Conservation (phyloP, 1,284 basidiomycete genomes). For the Leccinum pallidistipes region DNA sequence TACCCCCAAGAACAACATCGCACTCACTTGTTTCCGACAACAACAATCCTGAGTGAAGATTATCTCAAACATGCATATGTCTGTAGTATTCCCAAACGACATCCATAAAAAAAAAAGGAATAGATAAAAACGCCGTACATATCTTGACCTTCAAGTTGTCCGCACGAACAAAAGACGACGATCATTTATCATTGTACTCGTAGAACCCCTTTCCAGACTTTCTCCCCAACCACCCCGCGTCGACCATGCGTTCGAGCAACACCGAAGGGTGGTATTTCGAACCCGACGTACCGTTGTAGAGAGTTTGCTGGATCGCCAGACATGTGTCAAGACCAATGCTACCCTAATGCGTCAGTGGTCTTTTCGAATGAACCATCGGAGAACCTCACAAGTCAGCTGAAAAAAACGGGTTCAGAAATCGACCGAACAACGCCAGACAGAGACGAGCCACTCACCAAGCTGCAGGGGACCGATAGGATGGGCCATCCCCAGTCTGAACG, state of each 20-base stretch:
- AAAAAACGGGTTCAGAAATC: slow-evolving; percentile 2
- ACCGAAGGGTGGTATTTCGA: slow-evolving; percentile 96
- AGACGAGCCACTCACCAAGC: slow-evolving; percentile 50
- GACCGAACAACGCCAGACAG: not conserved
- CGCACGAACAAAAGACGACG: not conserved
- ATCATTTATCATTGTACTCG: slow-evolving; percentile 49
- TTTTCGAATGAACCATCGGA: not conserved
- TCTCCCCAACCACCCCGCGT: slow-evolving; percentile 93
- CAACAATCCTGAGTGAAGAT: not conserved
- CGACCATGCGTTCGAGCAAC: slow-evolving; percentile 92
- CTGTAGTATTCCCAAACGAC: too few relatives aligned
- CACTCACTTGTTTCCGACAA: too few relatives aligned
- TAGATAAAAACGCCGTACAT: not conserved
- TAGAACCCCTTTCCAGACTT: slow-evolving; percentile 92
- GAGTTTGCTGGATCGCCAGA: slow-evolving; percentile 86
- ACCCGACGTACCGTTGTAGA: slow-evolving; percentile 88
- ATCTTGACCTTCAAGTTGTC: not conserved
- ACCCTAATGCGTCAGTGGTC: slow-evolving; percentile 10
- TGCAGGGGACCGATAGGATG: slow-evolving; percentile 95
- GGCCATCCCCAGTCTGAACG: slow-evolving; percentile 90
- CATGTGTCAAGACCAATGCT: slow-evolving; percentile 94
- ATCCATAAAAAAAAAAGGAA: not conserved
- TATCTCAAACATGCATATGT: too few relatives aligned
- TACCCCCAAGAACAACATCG: too few relatives aligned
- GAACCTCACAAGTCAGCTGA: slow-evolving; percentile 75